Conservation (phyloP, 805 yeast species). For the Zygosaccharomyces rouxii region DNA sequence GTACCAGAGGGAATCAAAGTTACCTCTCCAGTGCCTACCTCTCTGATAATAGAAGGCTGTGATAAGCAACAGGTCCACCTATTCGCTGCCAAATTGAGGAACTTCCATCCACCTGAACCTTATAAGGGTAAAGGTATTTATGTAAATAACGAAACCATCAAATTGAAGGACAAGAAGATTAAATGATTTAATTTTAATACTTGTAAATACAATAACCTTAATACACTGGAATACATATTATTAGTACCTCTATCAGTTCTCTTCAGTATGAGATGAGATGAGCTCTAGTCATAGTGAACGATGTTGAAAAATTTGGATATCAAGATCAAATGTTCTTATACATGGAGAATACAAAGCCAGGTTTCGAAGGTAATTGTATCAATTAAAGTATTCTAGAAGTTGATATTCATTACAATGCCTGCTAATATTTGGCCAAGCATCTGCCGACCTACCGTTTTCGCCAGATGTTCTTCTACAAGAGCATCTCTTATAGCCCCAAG, state of each 20-base stretch:
- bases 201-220: constrained; percentile 2
- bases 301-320: constrained; percentile 4
- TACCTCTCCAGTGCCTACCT: constrained; percentile 76
- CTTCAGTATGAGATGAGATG: background rate
- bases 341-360: background rate
- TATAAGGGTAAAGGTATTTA: constrained; percentile 97
- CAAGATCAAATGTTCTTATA: background rate
- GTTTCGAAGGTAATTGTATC: background rate
- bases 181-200: constrained; percentile 43
- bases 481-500: constrained; percentile 37
- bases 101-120: constrained; percentile 93
- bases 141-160: constrained; percentile 85
- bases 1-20: constrained; percentile 78
- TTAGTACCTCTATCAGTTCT: background rate
- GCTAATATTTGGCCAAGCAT: constrained; percentile 5
- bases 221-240: too few relatives aligned
- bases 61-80: constrained; percentile 82
- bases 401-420: constrained; percentile 3
- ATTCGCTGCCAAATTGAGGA: constrained; percentile 84
- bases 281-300: constrained; percentile 5
- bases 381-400: background rate
- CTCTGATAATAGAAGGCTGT: constrained; percentile 78
- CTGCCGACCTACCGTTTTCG: constrained; percentile 1
- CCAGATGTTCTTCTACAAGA: constrained; percentile 16
- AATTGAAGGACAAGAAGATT: constrained; percentile 86